These are phyloP conservation scores for Rubia yunnanensis DNA, from an alignment of 257 asterid species.

Conservation along the genomic window DNA sequence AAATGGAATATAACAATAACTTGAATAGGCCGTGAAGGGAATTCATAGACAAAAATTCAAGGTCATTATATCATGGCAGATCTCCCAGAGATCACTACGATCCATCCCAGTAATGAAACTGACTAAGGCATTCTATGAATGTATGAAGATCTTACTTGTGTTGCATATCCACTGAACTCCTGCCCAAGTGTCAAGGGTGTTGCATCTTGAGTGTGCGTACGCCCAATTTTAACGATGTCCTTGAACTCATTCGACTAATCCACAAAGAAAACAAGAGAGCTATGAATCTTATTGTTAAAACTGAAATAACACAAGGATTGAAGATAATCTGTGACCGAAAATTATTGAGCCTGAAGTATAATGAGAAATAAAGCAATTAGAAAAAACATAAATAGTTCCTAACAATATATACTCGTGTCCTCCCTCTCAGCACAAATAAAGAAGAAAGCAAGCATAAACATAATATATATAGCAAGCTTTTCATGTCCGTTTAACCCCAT, in stretches of 20 bases:
- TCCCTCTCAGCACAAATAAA: background rate
- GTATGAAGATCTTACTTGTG: slow-evolving; percentile 59
- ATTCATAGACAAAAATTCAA: background rate
- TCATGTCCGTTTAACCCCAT: background rate
- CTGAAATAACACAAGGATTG: background rate
- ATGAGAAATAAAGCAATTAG: background rate
- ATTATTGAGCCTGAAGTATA: background rate
- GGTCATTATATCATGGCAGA: background rate
- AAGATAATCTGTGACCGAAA: background rate
- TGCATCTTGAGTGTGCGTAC: slow-evolving; percentile 99
- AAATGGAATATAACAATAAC: background rate
- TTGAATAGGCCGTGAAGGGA: background rate
- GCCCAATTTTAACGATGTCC: slow-evolving; percentile 93
- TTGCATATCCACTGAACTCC: slow-evolving; percentile 94
- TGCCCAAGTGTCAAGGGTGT: slow-evolving; percentile 99
- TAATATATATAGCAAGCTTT: background rate
- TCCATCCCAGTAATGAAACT: background rate
- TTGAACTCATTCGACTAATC: slow-evolving; percentile 69
- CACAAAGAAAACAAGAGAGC: slow-evolving; percentile 9
- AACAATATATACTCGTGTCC: background rate
- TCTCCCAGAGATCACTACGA: background rate
- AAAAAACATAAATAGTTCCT: background rate
- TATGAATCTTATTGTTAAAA: background rate
- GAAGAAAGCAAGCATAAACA: background rate
- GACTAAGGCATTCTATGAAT: slow-evolving; percentile 3